Evolutionary conservation across 305 asterid genomes (phyloP).

Genomic region (Fraxinus sp.): DNA sequence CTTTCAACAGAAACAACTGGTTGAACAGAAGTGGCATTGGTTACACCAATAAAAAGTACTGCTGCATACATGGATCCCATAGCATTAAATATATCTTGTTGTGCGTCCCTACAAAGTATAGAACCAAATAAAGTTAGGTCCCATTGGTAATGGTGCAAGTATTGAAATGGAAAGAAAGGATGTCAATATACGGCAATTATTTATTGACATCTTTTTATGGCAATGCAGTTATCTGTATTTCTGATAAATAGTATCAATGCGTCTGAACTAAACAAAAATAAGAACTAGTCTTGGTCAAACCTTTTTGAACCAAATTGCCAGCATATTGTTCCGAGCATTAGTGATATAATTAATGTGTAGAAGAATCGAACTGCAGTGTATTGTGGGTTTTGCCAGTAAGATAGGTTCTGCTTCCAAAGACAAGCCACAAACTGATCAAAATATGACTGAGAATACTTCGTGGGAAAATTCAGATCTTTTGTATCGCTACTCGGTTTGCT

Average conservation of each 20-base stretch:
- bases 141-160: background rate
- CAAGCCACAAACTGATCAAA: slow-evolving; percentile 73
- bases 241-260: background rate
- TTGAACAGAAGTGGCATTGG: slow-evolving; percentile 83
- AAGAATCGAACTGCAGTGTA: slow-evolving; percentile 94
- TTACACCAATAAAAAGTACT: slow-evolving; percentile 76
- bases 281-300: slow-evolving; percentile 32
- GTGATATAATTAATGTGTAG: slow-evolving; percentile 77
- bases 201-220: slow-evolving; percentile 2
- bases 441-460: slow-evolving; percentile 62
- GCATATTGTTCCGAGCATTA: slow-evolving; percentile 90
- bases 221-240: slow-evolving; percentile 1
- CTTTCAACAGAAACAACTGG: slow-evolving; percentile 95
- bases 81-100: slow-evolving; percentile 86
- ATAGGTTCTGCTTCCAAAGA: slow-evolving; percentile 87
- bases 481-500: slow-evolving; percentile 66
- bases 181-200: background rate
- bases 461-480: slow-evolving; percentile 70
- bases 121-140: slow-evolving; percentile 21
- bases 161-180: background rate
- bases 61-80: slow-evolving; percentile 95
- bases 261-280: background rate
- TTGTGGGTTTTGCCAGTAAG: slow-evolving; percentile 97
- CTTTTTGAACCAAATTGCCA: slow-evolving; percentile 93
- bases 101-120: slow-evolving; percentile 56